Evolutionary conservation across 78 protist genomes (phyloP).

Genomic region (Dictyostelium capitatum): DNA sequence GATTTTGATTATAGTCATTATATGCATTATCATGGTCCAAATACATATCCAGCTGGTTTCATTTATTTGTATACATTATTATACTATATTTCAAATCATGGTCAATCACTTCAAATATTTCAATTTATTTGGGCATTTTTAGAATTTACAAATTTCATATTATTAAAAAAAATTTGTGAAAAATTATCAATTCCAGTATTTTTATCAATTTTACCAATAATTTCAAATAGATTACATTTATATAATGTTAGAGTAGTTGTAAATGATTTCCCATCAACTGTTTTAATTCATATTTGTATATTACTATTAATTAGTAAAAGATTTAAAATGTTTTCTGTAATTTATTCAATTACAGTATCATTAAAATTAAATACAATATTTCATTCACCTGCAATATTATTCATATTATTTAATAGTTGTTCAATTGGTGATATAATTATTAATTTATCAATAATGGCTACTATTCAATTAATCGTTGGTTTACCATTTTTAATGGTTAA

Average conservation of each 20-base stretch:
- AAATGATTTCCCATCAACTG: constrained; percentile 77
- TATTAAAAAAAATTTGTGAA: constrained; percentile 22
- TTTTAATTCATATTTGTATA: constrained; percentile 52
- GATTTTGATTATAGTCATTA: constrained; percentile 55
- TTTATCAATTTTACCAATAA: constrained; percentile 57
- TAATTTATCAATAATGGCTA: constrained; percentile 42
- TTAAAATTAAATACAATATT: constrained; percentile 66
- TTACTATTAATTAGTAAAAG: constrained; percentile 39
- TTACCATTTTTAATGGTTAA: constrained; percentile 69
- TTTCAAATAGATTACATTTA: constrained; percentile 78
- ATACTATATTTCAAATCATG: constrained; percentile 10
- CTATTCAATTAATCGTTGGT: constrained; percentile 53
- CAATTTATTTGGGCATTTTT: constrained; percentile 72
- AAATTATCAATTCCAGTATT: constrained; percentile 31
- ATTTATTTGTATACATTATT: constrained; percentile 32
- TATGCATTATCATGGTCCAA: constrained; percentile 87
- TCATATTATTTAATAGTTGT: not conserved
- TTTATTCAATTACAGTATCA: constrained; percentile 77
- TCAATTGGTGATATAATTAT: constrained; percentile 1
- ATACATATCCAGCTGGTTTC: constrained; percentile 83
- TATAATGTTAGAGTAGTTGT: constrained; percentile 82
- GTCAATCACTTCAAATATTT: constrained; percentile 38
- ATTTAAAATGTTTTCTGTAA: constrained; percentile 38
- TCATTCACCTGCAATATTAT: constrained; percentile 73
- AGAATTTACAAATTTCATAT: constrained; percentile 33